Evolutionary conservation across 2,329 filamentous ascomycete species (phyloP).

Genomic region (Fusarium sp.): DNA sequence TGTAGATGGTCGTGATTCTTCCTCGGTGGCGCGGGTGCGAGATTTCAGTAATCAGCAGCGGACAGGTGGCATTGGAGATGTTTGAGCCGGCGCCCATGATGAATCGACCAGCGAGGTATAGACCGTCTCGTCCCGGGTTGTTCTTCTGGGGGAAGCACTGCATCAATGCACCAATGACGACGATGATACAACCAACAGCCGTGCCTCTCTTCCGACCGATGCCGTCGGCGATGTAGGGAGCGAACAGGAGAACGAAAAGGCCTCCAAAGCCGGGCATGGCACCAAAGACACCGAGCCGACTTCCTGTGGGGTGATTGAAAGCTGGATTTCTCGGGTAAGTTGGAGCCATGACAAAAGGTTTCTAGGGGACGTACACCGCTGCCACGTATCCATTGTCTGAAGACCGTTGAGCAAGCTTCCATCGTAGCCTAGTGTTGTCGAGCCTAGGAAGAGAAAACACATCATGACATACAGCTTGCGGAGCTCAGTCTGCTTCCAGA

Average conservation of each 20-base stretch:
- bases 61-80: constrained; percentile 40
- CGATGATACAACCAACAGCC: constrained; percentile 31
- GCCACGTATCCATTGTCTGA: constrained; percentile 40
- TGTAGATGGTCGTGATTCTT: constrained; percentile 39
- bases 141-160: constrained; percentile 36
- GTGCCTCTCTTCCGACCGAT: constrained; percentile 39
- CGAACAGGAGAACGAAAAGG: constrained; percentile 40
- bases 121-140: constrained; percentile 20
- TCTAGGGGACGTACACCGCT: constrained; percentile 8
- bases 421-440: constrained; percentile 38
- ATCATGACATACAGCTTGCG: constrained; percentile 40
- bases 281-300: constrained; percentile 40
- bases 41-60: constrained; percentile 39
- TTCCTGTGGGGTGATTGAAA: constrained; percentile 37
- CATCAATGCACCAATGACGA: constrained; percentile 34
- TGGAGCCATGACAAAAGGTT: accelerated
- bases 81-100: constrained; percentile 40
- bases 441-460: constrained; percentile 39
- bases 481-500: constrained; percentile 40
- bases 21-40: constrained; percentile 37
- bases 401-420: constrained; percentile 33
- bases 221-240: constrained; percentile 39
- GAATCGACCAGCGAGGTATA: constrained; percentile 38
- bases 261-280: constrained; percentile 41
- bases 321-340: constrained; percentile 12